Percentiles rank a stretch among this genome's conserved stretches.
These are phyloP conservation scores for Xylariales sp. DNA, from an alignment of 2,329 filamentous ascomycete genomes.

Conservation along the genomic window DNA sequence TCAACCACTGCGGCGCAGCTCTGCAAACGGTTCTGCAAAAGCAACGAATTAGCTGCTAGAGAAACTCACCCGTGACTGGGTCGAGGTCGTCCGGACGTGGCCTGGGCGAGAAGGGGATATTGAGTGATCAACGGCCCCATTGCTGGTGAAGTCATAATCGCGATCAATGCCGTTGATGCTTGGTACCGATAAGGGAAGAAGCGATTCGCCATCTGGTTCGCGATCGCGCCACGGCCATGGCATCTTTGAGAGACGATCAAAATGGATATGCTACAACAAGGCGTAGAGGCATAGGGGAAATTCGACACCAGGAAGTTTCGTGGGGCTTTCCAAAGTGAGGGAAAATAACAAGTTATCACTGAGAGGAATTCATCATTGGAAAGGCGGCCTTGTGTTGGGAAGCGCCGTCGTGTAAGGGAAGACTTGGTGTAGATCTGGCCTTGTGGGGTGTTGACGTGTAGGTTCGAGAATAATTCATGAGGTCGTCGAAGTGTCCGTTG, in stretches of 20 bases:
- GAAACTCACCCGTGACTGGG: slow-evolving; percentile 64
- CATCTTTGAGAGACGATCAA: slow-evolving; percentile 48
- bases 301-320: slow-evolving; percentile 27
- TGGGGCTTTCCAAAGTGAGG: slow-evolving; percentile 12
- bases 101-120: slow-evolving; percentile 50
- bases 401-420: slow-evolving; percentile 13
- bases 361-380: slow-evolving; percentile 29
- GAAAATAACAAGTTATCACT: slow-evolving; percentile 2
- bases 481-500: slow-evolving; percentile 24
- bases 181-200: slow-evolving; percentile 53
- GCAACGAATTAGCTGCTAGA: slow-evolving; percentile 16
- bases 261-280: slow-evolving; percentile 39
- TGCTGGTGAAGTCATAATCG: slow-evolving; percentile 43
- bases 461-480: slow-evolving; percentile 17
- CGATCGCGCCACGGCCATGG: slow-evolving; percentile 54
- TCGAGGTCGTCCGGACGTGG: slow-evolving; percentile 63
- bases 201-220: slow-evolving; percentile 50
- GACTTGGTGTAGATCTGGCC: slow-evolving; percentile 10
- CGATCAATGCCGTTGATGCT: slow-evolving; percentile 49
- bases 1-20: not conserved
- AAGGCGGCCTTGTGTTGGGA: slow-evolving; percentile 11
- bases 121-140: slow-evolving; percentile 50
- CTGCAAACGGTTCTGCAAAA: too few species aligned
- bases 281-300: slow-evolving; percentile 41
- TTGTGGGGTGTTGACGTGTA: slow-evolving; percentile 22